Percentiles rank a stretch among this genome's conserved stretches.
Conservation (phyloP, 2,329 filamentous ascomycete genomes). For the Mariannaea elegans region DNA sequence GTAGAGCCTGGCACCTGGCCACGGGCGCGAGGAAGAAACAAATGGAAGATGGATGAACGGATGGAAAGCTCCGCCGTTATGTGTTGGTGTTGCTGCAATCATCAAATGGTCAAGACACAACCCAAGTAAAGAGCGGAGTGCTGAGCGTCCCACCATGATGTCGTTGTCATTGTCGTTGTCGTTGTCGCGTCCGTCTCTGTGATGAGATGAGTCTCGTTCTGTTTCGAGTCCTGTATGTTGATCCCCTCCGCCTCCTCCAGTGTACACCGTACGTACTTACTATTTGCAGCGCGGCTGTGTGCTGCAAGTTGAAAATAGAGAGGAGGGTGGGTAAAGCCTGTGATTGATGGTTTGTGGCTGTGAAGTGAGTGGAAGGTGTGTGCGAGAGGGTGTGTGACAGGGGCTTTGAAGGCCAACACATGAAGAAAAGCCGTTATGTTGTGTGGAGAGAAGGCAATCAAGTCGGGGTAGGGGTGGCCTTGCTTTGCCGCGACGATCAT, state of each 20-base stretch:
- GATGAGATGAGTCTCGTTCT: not conserved
- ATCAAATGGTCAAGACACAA: no score
- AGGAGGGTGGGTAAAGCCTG: not conserved
- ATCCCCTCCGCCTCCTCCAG: not conserved
- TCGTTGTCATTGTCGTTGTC: not conserved
- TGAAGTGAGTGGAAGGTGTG: slow-evolving; percentile 7
- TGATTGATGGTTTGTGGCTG: slow-evolving; percentile 5
- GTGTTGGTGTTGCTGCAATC: not conserved
- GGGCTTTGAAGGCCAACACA: not conserved
- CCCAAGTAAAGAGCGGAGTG: no score
- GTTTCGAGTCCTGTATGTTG: not conserved
- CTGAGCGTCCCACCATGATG: no score
- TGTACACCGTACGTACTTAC: slow-evolving; percentile 20
- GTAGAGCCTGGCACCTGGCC: not conserved
- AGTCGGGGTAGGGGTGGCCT: slow-evolving; percentile 8
- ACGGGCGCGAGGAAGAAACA: not conserved
- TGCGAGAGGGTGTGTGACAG: not conserved
- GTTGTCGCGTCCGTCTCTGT: no score
- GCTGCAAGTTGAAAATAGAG: slow-evolving; percentile 12
- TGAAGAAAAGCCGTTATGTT: not conserved
- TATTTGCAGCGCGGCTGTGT: slow-evolving; percentile 43
- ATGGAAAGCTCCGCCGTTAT: not conserved
- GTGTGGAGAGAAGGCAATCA: not conserved
- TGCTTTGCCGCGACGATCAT: slow-evolving; percentile 42
- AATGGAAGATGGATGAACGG: not conserved